Conservation (phyloP, 2,329 filamentous ascomycete genomes). For the Alternaria brassicicola region DNA sequence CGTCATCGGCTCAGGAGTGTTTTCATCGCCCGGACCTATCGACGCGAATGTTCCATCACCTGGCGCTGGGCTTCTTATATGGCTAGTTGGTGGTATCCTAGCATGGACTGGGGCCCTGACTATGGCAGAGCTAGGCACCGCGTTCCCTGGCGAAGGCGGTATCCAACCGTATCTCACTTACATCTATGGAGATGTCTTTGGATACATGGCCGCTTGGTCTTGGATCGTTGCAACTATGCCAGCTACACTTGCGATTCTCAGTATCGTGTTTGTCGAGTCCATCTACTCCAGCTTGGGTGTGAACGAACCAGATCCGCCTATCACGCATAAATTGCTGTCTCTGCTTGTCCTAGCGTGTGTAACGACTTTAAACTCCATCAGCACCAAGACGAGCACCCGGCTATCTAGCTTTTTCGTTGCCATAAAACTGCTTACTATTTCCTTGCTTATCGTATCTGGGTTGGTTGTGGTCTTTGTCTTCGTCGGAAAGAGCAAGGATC, state of each 20-base stretch:
- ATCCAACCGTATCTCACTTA: conserved; percentile 67
- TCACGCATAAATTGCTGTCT: conserved; percentile 49
- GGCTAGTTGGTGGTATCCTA: conserved; percentile 66
- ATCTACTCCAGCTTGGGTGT: conserved; percentile 60
- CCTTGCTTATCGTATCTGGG: conserved; percentile 44
- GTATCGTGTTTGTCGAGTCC: conserved; percentile 63
- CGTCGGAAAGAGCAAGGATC: conserved; percentile 34
- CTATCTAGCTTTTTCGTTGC: conserved; percentile 48
- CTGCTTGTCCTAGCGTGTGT: conserved; percentile 50
- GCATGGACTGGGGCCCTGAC: conserved; percentile 69
- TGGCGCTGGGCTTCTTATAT: conserved; percentile 63
- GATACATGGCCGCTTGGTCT: conserved; percentile 69
- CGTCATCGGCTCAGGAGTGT: conserved; percentile 69
- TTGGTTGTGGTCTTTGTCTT: conserved; percentile 43
- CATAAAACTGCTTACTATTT: conserved; percentile 46
- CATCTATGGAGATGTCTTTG: conserved; percentile 66
- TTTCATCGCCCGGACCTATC: conserved; percentile 68
- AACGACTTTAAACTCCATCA: conserved; percentile 52
- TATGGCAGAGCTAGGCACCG: conserved; percentile 67
- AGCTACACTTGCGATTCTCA: conserved; percentile 66
- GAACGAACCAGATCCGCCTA: conserved; percentile 59
- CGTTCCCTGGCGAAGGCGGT: conserved; percentile 68
- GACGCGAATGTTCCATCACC: conserved; percentile 69
- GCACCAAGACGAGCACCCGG: conserved; percentile 51
- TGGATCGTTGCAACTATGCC: conserved; percentile 71